Percentiles rank a stretch among this genome's conserved stretches.
Conservation (phyloP, 1,284 basidiomycete genomes). For the Ceratobasidium sp. region DNA sequence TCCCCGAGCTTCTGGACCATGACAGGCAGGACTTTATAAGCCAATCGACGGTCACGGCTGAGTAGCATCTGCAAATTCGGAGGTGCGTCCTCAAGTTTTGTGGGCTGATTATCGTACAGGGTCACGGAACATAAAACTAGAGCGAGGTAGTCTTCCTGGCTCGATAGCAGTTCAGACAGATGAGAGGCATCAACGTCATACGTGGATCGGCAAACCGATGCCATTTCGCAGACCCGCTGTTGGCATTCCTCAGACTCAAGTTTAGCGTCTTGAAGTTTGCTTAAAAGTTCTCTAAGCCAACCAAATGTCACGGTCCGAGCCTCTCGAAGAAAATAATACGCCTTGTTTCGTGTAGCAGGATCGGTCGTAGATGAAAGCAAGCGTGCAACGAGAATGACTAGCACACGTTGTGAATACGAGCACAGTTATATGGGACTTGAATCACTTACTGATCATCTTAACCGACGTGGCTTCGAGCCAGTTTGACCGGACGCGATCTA, state of each 20-base stretch:
- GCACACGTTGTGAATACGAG: not conserved
- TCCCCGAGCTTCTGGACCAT: not conserved
- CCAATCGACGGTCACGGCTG: slow-evolving; percentile 37
- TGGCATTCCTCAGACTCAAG: slow-evolving; percentile 14
- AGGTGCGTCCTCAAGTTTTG: slow-evolving; percentile 5
- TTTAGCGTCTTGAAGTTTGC: not conserved
- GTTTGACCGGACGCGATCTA: slow-evolving; percentile 35
- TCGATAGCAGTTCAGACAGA: slow-evolving; percentile 6
- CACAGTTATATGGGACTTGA: not conserved
- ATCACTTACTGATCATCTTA: slow-evolving; percentile 3
- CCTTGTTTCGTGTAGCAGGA: not conserved
- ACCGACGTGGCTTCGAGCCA: slow-evolving; percentile 35
- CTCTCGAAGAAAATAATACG: slow-evolving; percentile 9
- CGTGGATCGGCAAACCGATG: slow-evolving; percentile 44
- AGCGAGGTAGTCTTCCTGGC: slow-evolving; percentile 32
- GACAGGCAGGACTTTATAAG: slow-evolving; percentile 5
- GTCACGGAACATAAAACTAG: slow-evolving; percentile 44
- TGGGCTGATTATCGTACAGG: slow-evolving; percentile 43
- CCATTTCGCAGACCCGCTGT: slow-evolving; percentile 44
- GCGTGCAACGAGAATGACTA: slow-evolving; percentile 31
- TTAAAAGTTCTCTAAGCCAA: slow-evolving; percentile 19
- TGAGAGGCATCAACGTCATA: slow-evolving; percentile 45
- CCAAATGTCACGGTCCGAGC: slow-evolving; percentile 8
- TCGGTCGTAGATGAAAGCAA: slow-evolving; percentile 17
- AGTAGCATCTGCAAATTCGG: slow-evolving; percentile 1